Percentiles rank a stretch among this genome's conserved stretches.
Conservation (phyloP, 1,284 basidiomycete species). For the Trichosporon sp. region DNA sequence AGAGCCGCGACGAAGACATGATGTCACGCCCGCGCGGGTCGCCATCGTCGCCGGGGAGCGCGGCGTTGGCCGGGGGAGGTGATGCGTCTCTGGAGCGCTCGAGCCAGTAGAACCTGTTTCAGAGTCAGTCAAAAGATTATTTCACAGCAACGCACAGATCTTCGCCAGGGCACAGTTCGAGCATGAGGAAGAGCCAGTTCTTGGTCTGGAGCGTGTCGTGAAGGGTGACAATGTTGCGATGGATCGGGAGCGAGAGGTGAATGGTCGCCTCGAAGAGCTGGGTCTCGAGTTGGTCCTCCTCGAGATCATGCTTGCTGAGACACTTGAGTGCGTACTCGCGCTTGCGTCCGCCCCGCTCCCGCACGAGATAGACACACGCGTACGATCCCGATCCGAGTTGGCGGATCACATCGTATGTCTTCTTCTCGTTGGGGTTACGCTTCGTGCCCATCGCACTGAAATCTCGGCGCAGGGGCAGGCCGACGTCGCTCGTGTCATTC, state of each 20-base stretch:
- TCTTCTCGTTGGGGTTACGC: constrained; percentile 35
- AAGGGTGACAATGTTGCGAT: constrained; percentile 93
- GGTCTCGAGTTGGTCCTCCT: constrained; percentile 78
- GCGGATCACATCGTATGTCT: constrained; percentile 74
- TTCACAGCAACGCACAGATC: constrained; percentile 60
- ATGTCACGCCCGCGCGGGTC: constrained; percentile 36
- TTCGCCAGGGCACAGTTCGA: constrained; percentile 94
- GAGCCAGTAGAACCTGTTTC: constrained; percentile 80
- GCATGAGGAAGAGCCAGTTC: constrained; percentile 75
- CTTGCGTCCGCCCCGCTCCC: constrained; percentile 79
- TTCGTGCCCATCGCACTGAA: constrained; percentile 46
- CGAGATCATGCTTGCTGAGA: constrained; percentile 87
- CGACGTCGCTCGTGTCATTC: constrained; percentile 34
- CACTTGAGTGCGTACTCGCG: constrained; percentile 92
- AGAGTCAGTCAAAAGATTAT: constrained; percentile 25
- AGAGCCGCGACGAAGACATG: constrained; percentile 54
- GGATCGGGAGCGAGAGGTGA: constrained; percentile 87
- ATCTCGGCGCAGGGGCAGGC: constrained; percentile 46
- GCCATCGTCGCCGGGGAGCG: constrained; percentile 51
- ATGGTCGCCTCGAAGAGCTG: constrained; percentile 93
- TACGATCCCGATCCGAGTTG: constrained; percentile 85
- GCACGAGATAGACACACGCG: constrained; percentile 89
- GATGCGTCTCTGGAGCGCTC: constrained; percentile 88
- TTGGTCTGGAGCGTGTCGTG: constrained; percentile 83
- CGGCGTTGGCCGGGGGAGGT: constrained; percentile 61